These are phyloP conservation scores for Silene vulgaris DNA, from an alignment of 179 eudicot species.

Conservation along the genomic window DNA sequence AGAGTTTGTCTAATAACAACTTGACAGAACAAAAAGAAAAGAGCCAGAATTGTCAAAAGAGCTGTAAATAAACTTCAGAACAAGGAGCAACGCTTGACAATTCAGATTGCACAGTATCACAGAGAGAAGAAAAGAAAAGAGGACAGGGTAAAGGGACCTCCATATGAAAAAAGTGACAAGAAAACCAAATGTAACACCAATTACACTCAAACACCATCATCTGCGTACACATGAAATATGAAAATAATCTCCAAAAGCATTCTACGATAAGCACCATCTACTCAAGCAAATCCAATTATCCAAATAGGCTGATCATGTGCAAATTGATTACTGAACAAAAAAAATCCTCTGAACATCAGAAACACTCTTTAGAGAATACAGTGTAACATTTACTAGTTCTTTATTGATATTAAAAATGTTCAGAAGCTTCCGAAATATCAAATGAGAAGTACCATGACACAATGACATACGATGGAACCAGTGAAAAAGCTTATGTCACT, in stretches of 20 bases:
- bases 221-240: neutral
- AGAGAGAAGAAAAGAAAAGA: no score
- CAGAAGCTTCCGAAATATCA: neutral
- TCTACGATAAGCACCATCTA: neutral
- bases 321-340: neutral
- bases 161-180: neutral
- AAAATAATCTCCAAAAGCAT: constrained; percentile 1
- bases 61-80: neutral
- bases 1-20: neutral
- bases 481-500: neutral
- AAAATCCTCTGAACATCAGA: neutral
- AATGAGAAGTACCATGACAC: constrained; percentile 9
- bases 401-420: neutral
- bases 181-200: neutral
- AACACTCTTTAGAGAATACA: neutral
- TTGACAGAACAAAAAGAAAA: neutral
- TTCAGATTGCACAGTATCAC: neutral
- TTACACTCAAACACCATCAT: neutral
- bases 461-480: neutral
- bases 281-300: neutral
- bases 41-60: neutral
- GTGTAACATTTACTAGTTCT: neutral
- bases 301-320: neutral
- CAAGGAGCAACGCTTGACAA: neutral
- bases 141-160: neutral